A percentile compares a stretch with the other conserved stretches of the same genome.
Conservation (phyloP, 805 yeast genomes). For the Lachancea mirantina region DNA sequence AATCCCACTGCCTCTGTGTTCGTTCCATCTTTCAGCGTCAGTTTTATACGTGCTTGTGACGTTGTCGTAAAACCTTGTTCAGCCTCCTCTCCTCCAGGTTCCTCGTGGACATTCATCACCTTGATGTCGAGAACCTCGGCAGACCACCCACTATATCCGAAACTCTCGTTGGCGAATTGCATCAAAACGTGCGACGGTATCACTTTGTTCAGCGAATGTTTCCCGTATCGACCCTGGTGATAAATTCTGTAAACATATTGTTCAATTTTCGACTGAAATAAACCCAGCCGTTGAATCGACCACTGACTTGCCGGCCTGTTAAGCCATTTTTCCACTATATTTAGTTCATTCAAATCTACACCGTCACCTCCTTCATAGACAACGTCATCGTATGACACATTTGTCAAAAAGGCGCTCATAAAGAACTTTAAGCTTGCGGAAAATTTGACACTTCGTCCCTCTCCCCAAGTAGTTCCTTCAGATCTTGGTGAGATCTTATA, state of each 20-base stretch:
- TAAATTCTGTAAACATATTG: slow-evolving; percentile 22
- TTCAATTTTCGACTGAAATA: slow-evolving; percentile 43
- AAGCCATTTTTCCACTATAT: slow-evolving; percentile 28
- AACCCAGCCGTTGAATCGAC: slow-evolving; percentile 43
- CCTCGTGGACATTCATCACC: slow-evolving; percentile 13
- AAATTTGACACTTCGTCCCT: no score
- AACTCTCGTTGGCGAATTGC: slow-evolving; percentile 42
- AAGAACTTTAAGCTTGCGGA: no score
- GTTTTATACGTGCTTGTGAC: slow-evolving; percentile 45
- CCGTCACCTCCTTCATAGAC: slow-evolving; percentile 16
- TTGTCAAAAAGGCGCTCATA: slow-evolving; percentile 9
- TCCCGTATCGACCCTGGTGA: slow-evolving; percentile 23
- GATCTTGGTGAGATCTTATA: no score
- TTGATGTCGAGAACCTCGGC: slow-evolving; percentile 33
- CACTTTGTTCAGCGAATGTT: slow-evolving; percentile 21
- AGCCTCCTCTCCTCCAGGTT: slow-evolving; percentile 6
- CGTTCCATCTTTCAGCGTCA: slow-evolving; percentile 74
- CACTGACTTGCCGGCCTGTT: slow-evolving; percentile 38
- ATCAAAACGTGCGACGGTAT: slow-evolving; percentile 33
- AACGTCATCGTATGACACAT: slow-evolving; percentile 16
- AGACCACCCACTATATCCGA: slow-evolving; percentile 56
- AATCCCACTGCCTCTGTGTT: slow-evolving; percentile 72
- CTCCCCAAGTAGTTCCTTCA: no score
- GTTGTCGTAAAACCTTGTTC: slow-evolving; percentile 18
- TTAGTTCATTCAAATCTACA: slow-evolving; percentile 21